Percentiles rank a stretch among this genome's conserved stretches.
Evolutionary conservation across 176 grass and related monocot genomes (phyloP).

Genomic region (Triticum timopheevii): DNA sequence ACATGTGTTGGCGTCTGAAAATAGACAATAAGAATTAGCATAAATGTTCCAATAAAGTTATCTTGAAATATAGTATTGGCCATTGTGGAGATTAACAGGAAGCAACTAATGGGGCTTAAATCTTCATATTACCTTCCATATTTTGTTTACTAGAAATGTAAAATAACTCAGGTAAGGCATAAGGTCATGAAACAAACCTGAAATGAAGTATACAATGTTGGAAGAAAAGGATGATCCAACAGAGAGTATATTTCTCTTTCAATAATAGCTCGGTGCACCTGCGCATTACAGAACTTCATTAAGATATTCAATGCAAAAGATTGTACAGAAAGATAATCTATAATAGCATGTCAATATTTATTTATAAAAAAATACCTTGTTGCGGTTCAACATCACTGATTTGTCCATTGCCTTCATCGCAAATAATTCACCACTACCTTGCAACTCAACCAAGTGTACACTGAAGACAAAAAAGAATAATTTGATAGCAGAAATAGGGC

Average conservation of each 20-base stretch:
- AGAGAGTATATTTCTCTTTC: conserved; percentile 98
- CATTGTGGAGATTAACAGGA: not conserved
- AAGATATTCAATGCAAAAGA: not conserved
- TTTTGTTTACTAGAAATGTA: conserved; percentile 19
- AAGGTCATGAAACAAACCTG: conserved; percentile 55
- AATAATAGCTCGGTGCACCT: conserved; percentile 94
- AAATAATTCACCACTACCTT: conserved; percentile 90
- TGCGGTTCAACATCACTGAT: conserved; percentile 91
- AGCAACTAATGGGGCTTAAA: not conserved
- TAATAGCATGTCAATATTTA: not conserved
- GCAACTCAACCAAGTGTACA: conserved; percentile 94
- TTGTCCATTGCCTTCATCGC: conserved; percentile 99
- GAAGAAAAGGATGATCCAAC: conserved; percentile 97
- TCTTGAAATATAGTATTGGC: not conserved
- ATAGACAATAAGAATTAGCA: conserved; percentile 37
- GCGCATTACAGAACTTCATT: conserved; percentile 22
- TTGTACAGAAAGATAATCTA: not conserved
- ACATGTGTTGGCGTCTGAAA: conserved; percentile 94
- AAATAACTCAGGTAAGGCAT: conserved; percentile 20
- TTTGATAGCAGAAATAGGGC: not conserved
- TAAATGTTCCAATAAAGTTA: not conserved
- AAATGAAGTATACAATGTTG: conserved; percentile 95
- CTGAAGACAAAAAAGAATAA: conserved; percentile 40
- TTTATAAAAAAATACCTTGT: conserved; percentile 70
- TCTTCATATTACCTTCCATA: not conserved